A percentile compares a stretch with the other conserved stretches of the same genome.
Conservation (phyloP, 2,329 filamentous ascomycete genomes). For the Corynespora cassiicola region DNA sequence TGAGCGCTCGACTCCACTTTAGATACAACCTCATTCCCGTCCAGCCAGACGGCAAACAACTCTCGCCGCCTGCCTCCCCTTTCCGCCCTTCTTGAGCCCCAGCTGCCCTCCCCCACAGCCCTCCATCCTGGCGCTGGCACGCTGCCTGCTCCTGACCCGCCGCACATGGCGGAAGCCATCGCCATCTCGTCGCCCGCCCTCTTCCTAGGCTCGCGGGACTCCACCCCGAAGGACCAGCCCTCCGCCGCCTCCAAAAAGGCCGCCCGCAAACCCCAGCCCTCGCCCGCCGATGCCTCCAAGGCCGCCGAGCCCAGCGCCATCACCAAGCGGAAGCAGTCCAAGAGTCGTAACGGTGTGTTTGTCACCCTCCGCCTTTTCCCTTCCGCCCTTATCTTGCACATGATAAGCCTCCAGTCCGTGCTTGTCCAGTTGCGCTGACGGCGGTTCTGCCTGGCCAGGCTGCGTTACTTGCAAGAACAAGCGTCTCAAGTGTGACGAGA, state of each 20-base stretch:
- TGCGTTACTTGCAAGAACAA: constrained; percentile 78
- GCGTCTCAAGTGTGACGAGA: constrained; percentile 76
- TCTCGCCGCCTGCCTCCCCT: constrained; percentile 1
- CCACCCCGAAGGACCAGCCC: constrained; percentile 18
- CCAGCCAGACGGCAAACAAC: constrained; percentile 4
- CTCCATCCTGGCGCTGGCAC: constrained; percentile 22
- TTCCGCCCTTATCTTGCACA: constrained; percentile 14
- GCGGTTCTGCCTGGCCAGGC: constrained; percentile 51
- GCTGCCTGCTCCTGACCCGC: constrained; percentile 16
- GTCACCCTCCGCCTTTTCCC: background rate
- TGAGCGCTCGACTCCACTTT: constrained; percentile 30
- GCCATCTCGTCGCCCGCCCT: constrained; percentile 64
- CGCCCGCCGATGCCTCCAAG: constrained; percentile 29
- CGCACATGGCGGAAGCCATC: constrained; percentile 61
- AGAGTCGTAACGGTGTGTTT: constrained; percentile 74
- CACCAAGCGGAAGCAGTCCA: constrained; percentile 73
- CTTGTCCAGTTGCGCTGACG: constrained; percentile 12
- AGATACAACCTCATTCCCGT: constrained; percentile 25
- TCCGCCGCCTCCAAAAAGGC: constrained; percentile 24
- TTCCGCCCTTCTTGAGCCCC: background rate
- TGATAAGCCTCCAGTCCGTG: constrained; percentile 20
- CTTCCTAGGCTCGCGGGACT: constrained; percentile 52
- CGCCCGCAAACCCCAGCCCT: constrained; percentile 31
- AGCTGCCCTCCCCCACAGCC: constrained; percentile 3
- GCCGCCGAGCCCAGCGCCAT: constrained; percentile 44